Conservation (phyloP, 1,284 basidiomycete genomes). For the Limonomyces culmigenus region DNA sequence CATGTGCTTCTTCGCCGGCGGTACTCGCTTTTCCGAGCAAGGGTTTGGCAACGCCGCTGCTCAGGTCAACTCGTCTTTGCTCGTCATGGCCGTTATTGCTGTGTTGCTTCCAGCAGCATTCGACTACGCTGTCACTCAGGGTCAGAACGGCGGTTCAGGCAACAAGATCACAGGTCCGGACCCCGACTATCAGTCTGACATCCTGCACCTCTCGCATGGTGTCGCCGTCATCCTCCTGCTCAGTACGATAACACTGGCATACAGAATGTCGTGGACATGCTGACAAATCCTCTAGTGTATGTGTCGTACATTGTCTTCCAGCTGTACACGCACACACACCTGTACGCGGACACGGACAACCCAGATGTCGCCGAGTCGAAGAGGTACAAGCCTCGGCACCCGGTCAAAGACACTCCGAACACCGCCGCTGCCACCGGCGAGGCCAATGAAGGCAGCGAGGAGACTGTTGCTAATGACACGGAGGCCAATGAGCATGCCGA, state of each 20-base stretch:
- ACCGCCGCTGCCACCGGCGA: background rate
- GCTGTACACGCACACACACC: constrained; percentile 5
- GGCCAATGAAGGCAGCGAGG: background rate
- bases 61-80: constrained; percentile 66
- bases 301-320: constrained; percentile 5
- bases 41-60: constrained; percentile 60
- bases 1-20: constrained; percentile 66
- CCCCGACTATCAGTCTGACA: constrained; percentile 22
- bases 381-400: background rate
- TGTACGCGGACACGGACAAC: constrained; percentile 4
- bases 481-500: constrained; percentile 1
- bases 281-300: constrained; percentile 1
- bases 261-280: too few species aligned
- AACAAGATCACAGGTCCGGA: constrained; percentile 9
- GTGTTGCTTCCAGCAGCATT: constrained; percentile 67
- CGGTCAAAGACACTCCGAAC: background rate
- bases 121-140: constrained; percentile 13
- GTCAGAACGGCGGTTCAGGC: too few species aligned
- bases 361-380: background rate
- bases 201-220: constrained; percentile 64
- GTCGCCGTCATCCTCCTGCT: constrained; percentile 46
- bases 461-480: background rate
- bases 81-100: constrained; percentile 68
- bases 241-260: constrained; percentile 30
- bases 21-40: constrained; percentile 50